Evolutionary conservation across 2,329 filamentous ascomycete genomes (phyloP), one percentile per base, ranked within the genome.

Genomic region (Helotiales sp.): DNA sequence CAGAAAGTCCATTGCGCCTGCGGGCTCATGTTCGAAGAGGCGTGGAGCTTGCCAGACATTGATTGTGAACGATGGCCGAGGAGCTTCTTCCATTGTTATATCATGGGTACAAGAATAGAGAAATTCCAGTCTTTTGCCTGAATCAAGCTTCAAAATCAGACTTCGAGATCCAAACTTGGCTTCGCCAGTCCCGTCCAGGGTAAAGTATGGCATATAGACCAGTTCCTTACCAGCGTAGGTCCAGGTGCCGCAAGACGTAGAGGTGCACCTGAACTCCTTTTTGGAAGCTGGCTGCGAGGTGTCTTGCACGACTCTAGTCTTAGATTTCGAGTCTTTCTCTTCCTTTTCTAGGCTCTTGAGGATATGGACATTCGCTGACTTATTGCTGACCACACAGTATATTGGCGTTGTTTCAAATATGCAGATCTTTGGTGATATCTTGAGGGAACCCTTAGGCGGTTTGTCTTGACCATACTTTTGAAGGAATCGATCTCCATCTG

Each of bases 101-200:
- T 27, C 33, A 15, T 34, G 31, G 15, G 25, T 49, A 3, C 24
- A 19, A 6, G 38, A 33, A 33, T 31, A 57, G 29, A 40, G 25
- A 36, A 57, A 57, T 8, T 57, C 55, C n/a, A 57, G 49, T 24
- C 55, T 34, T 9, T 42, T 25, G 10, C 55, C 55, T 2, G 49
- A 30, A 9, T 54, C 25, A 13, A 53, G 10, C 12, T 10, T 46
- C 40, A 57, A 25, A 7, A 40, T 31, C 38, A 57, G 30, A 22
- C 55, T 49, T 19, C 38, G 49, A 4, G 30, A 19, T 24, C 55
- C 40, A 49, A 57, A 57, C 25, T 53, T 57, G 3, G 29, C 50
- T 5, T 5, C 0, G 2, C 49, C 49, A 30, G 17, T 9, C 22
- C 27, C 46, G 8, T 29, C 1, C 2, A 47, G 8, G 1, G 9